Base-by-base conservation (phyloP, 768 basidiomycete genomes). In the Termitomyces sp. region DNA sequence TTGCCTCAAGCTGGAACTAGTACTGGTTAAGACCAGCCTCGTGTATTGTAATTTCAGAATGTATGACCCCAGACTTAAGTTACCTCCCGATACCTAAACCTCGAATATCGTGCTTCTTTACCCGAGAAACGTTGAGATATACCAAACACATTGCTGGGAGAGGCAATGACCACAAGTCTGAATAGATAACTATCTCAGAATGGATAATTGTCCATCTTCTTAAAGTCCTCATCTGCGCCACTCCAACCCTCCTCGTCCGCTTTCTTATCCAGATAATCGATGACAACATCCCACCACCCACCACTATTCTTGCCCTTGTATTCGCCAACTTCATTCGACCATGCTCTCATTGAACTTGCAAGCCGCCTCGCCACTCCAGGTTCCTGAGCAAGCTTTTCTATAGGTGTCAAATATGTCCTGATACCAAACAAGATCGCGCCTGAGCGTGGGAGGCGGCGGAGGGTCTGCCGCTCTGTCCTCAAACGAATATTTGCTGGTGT, bases 351-450 rank as follows among this genome's bases (percentile, higher is more conserved):
- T 5, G 86, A 86, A 49, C 81, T 81, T 14, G 83, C 87, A 66
- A 91, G 70, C 51, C 88, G 73, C 33, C 79, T 83, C 0, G 87
- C 79, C 12, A 87, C 81, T 0, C 83, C 87, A 8, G 72, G 72
- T 67, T 89, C 89, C 53, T 71, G 65, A 14, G 59, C 75, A 1
- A 90, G 69, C 39, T 80, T 78, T 24, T 74, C 77, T 36, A 88
- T 68, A 22, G 81, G 81, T 42, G 79, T 79, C 55, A 85, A 52
- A 71, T 89, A 88, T 48, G 84, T 85, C 39, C 88, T 77, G 64
- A 89, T 86, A 53, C 84, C 86, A 68, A 91, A 91, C 40, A 86
- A 70, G 37, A 89, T 77, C 2, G 81, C 86, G 12, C 88, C 87
- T 42, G 82, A 83, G 4, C 76, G 72, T 12, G 84, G 84, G 53